Conservation (phyloP, 2,329 filamentous ascomycete species). For the Paracorniculantispora psalliotae region DNA sequence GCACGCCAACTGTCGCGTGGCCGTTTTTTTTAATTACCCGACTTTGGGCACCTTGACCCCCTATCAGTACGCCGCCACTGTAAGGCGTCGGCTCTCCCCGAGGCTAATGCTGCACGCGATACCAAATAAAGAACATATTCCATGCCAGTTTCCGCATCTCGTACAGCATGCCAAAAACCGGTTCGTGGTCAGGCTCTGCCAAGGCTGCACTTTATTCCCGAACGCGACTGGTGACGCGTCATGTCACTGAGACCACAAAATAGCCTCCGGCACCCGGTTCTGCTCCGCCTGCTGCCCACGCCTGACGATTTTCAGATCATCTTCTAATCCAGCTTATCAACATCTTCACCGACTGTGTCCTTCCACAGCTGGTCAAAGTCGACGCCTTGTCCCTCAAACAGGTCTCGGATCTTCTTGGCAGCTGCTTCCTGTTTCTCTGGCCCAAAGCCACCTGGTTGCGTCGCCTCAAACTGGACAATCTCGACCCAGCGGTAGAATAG, state of each 20-base stretch:
- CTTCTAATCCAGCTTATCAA: constrained; percentile 4
- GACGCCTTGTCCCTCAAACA: constrained; percentile 72
- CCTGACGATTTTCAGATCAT: background rate
- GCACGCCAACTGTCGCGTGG: background rate
- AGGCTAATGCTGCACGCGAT: background rate
- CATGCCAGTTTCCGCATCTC: background rate
- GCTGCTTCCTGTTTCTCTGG: constrained; percentile 66
- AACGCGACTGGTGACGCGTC: background rate
- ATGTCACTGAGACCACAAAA: background rate
- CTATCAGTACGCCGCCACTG: background rate
- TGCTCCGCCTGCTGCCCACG: background rate
- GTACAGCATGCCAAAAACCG: background rate
- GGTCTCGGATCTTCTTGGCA: constrained; percentile 66
- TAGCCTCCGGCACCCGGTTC: background rate
- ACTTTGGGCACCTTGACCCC: background rate
- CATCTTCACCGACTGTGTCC: constrained; percentile 46
- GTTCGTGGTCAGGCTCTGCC: background rate
- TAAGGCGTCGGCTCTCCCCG: background rate
- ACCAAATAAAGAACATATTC: background rate
- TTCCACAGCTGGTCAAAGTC: constrained; percentile 78
- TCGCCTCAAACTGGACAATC: constrained; percentile 82
- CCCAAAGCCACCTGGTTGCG: constrained; percentile 72
- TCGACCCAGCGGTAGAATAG: constrained; percentile 93
- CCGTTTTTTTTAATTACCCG: background rate
- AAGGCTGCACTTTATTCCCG: background rate